Evolutionary conservation across 306 rosid species (phyloP).

Genomic region (Arachis stenosperma): DNA sequence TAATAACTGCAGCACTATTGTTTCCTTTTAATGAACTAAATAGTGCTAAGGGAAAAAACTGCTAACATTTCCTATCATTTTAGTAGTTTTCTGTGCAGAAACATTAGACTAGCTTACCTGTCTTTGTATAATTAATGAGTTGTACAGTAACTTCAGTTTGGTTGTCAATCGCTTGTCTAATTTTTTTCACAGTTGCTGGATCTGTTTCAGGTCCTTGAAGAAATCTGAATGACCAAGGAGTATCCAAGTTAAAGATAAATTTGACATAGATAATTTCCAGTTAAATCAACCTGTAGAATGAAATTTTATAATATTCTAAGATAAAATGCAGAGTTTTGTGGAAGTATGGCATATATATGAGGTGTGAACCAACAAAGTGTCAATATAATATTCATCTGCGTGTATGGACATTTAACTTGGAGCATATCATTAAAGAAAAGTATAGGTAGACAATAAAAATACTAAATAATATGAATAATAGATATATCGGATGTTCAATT

Average conservation of each 20-base stretch:
- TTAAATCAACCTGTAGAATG: background rate
- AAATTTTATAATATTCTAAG: too few relatives aligned
- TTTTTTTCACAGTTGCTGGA: conserved; percentile 84
- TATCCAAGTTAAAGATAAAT: conserved; percentile 17
- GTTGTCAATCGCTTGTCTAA: conserved; percentile 87
- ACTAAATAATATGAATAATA: too few relatives aligned
- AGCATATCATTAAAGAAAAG: too few relatives aligned
- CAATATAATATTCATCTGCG: too few relatives aligned
- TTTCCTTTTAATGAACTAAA: conserved; percentile 11
- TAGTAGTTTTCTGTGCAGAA: conserved; percentile 4
- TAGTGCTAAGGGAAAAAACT: background rate
- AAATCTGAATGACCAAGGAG: conserved; percentile 62
- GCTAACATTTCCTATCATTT: conserved; percentile 17
- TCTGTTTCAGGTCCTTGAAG: conserved; percentile 99
- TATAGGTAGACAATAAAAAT: too few relatives aligned
- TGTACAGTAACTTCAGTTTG: conserved; percentile 95
- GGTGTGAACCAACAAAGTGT: too few relatives aligned
- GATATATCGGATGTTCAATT: too few relatives aligned
- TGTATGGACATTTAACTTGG: too few relatives aligned
- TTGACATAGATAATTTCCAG: background rate
- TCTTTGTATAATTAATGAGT: conserved; percentile 87
- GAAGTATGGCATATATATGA: too few relatives aligned
- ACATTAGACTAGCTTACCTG: conserved; percentile 54
- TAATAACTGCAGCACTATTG: conserved; percentile 1
- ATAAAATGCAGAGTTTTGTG: too few relatives aligned